These are phyloP conservation scores for Fraxinus albicans DNA, from an alignment of 305 asterid genomes.

Conservation along the genomic window DNA sequence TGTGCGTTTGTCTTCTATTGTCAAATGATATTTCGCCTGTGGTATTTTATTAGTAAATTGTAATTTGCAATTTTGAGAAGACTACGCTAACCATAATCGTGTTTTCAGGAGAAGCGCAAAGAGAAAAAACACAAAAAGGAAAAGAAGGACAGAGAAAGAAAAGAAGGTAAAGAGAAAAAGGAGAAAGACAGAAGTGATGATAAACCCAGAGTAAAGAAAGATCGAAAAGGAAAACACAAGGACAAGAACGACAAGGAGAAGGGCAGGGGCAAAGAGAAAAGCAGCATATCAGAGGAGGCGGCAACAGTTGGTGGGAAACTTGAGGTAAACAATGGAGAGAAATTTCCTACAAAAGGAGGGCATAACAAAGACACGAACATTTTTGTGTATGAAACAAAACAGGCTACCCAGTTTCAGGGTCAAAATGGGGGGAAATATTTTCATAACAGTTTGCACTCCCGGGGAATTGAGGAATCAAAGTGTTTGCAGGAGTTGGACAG, in stretches of 20 bases:
- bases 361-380: conserved; percentile 31
- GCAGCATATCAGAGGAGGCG: conserved; percentile 63
- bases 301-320: conserved; percentile 43
- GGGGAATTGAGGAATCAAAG: conserved; percentile 43
- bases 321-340: conserved; percentile 37
- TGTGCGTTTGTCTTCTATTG: not conserved
- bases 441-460: conserved; percentile 29
- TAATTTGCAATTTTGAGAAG: not conserved
- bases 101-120: conserved; percentile 57
- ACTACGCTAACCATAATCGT: conserved; percentile 18
- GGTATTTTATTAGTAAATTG: not conserved
- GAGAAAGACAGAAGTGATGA: conserved; percentile 56
- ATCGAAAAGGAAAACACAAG: conserved; percentile 50
- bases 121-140: conserved; percentile 69
- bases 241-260: conserved; percentile 54
- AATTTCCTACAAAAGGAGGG: conserved; percentile 33
- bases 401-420: conserved; percentile 29
- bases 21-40: not conserved
- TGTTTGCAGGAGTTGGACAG: conserved; percentile 54
- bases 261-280: conserved; percentile 55
- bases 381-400: conserved; percentile 32
- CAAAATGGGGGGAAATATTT: conserved; percentile 47
- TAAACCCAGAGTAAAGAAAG: conserved; percentile 61
- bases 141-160: conserved; percentile 58
- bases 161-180: conserved; percentile 52